phyloP scores from a whole-genome alignment of 1,284 basidiomycete species.

The Pseudomicrostroma phylloplanum region DNA sequence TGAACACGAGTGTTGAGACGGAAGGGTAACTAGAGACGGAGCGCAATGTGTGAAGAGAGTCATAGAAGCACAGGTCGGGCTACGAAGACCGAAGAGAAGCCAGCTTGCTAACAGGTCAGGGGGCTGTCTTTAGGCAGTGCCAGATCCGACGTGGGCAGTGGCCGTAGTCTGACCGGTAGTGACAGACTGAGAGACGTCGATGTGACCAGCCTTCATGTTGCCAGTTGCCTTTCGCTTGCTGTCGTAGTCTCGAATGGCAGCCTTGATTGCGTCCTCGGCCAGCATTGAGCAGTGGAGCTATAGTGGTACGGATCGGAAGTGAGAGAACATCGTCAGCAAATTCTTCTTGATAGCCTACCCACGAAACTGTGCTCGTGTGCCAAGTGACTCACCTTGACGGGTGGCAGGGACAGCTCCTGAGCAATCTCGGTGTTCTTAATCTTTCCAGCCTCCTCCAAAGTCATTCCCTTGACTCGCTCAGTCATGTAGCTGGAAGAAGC shows the following conservation, averaged over 20 bases:
- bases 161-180: slow-evolving; percentile 64
- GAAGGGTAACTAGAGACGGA: too few relatives aligned
- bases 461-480: slow-evolving; percentile 91
- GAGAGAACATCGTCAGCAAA: background rate
- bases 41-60: too few relatives aligned
- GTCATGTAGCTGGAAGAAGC: slow-evolving; percentile 68
- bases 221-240: slow-evolving; percentile 30
- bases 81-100: too few relatives aligned
- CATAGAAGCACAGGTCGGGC: too few relatives aligned
- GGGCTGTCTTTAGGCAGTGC: background rate
- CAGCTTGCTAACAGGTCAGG: too few relatives aligned
- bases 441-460: slow-evolving; percentile 84
- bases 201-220: slow-evolving; percentile 57
- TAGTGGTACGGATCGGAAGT: background rate
- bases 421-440: slow-evolving; percentile 99
- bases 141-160: slow-evolving; percentile 57
- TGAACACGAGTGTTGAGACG: too few relatives aligned
- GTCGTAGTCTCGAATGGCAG: slow-evolving; percentile 49
- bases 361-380: background rate
- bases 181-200: slow-evolving; percentile 69
- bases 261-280: slow-evolving; percentile 89
- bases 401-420: slow-evolving; percentile 76
- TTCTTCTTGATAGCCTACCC: background rate
- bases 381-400: slow-evolving; percentile 65
- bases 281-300: slow-evolving; percentile 66